phyloP scores from a whole-genome alignment of 352 stramenopile species.

The Pythium chondricola region DNA sequence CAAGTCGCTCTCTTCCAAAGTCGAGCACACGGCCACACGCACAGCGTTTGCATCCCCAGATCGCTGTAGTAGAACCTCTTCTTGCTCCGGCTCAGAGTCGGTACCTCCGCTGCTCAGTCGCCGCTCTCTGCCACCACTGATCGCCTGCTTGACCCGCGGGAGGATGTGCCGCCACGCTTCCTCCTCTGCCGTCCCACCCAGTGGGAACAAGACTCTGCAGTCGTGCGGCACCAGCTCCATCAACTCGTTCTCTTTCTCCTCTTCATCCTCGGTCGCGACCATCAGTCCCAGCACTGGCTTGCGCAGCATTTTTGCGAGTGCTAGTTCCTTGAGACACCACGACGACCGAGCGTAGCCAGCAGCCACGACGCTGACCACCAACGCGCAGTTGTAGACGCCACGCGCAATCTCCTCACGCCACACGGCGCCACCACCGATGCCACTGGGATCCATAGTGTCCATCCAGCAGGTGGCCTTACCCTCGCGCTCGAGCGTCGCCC shows the following conservation, averaged over 20 bases:
- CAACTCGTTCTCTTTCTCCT: conserved; percentile 29
- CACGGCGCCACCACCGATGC: conserved; percentile 65
- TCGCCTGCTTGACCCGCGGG: not conserved
- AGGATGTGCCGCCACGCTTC: not conserved
- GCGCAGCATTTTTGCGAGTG: conserved; percentile 61
- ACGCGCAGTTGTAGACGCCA: conserved; percentile 64
- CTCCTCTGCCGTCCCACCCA: no score
- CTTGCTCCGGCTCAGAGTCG: conserved; percentile 9
- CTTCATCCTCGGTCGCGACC: conserved; percentile 45
- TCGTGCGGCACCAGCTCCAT: not conserved
- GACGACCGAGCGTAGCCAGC: conserved; percentile 69
- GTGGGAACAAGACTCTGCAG: not conserved
- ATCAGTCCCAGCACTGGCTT: conserved; percentile 41
- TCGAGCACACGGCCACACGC: conserved; percentile 7
- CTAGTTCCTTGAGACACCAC: conserved; percentile 79
- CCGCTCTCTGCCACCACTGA: not conserved
- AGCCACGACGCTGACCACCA: conserved; percentile 68
- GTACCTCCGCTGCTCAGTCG: not conserved
- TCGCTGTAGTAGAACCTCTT: not conserved
- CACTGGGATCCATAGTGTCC: conserved; percentile 78
- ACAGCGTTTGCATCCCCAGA: not conserved
- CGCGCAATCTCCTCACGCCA: conserved; percentile 80
- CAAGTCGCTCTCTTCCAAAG: not conserved
- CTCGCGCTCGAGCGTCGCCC: conserved; percentile 53
- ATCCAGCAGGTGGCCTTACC: conserved; percentile 71